These are phyloP conservation scores for Echites panduratus DNA, from an alignment of 257 asterid species.

Conservation along the genomic window DNA sequence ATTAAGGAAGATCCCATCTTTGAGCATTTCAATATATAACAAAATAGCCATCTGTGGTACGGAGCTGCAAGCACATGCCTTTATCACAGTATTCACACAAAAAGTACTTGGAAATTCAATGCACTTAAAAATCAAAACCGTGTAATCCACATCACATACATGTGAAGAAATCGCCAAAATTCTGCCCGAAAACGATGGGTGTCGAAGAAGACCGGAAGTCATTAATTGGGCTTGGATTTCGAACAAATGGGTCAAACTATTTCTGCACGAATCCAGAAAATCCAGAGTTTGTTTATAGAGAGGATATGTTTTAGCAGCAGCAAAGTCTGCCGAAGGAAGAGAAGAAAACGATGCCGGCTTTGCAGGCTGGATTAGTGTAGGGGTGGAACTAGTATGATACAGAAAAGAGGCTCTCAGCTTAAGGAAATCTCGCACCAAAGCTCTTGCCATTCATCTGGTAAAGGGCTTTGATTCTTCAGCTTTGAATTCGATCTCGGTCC, in stretches of 20 bases:
- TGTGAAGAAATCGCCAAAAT: slow-evolving; percentile 40
- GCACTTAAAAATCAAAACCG: slow-evolving; percentile 41
- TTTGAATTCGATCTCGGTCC: background rate
- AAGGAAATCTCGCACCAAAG: slow-evolving; percentile 9
- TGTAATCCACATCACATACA: slow-evolving; percentile 30
- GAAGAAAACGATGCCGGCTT: slow-evolving; percentile 6
- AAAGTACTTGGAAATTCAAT: slow-evolving; percentile 50
- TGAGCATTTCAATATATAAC: slow-evolving; percentile 51
- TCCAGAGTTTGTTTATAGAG: slow-evolving; percentile 27
- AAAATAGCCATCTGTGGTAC: slow-evolving; percentile 32
- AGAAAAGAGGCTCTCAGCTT: slow-evolving; percentile 11
- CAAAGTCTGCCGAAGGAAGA: background rate
- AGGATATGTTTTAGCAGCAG: slow-evolving; percentile 7
- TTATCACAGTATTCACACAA: slow-evolving; percentile 58
- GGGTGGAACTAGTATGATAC: slow-evolving; percentile 1
- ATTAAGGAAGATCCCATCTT: slow-evolving; percentile 50
- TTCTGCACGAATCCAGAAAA: slow-evolving; percentile 37
- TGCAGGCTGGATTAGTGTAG: slow-evolving; percentile 11
- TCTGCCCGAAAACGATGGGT: slow-evolving; percentile 58
- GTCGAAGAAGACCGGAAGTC: slow-evolving; percentile 49
- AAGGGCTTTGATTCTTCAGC: slow-evolving; percentile 9
- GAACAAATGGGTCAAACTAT: slow-evolving; percentile 29
- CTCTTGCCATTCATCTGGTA: slow-evolving; percentile 29
- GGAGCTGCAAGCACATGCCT: slow-evolving; percentile 41
- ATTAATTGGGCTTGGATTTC: slow-evolving; percentile 59